A percentile compares a stretch with the other conserved stretches of the same genome.
These are phyloP conservation scores for Populus deltoides DNA, from an alignment of 345 rosid genomes.

Conservation along the genomic window DNA sequence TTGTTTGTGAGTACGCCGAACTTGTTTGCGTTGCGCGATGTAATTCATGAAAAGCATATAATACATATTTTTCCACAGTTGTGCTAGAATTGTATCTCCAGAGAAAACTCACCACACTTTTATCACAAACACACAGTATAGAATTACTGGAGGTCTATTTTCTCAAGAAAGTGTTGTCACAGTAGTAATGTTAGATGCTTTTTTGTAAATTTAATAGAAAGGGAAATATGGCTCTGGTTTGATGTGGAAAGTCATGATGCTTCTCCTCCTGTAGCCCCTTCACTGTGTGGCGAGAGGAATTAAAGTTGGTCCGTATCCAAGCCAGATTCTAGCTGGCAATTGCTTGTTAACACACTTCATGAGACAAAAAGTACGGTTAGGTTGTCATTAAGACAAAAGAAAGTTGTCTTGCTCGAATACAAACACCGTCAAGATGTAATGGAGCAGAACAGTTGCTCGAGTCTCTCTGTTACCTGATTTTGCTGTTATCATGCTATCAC, in stretches of 20 bases:
- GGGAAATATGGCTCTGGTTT: not conserved
- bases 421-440: not conserved
- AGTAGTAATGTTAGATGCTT: not conserved
- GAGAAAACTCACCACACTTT: no score
- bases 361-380: not conserved
- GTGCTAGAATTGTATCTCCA: no score
- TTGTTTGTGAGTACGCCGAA: no score
- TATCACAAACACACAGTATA: no score
- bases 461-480: no score
- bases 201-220: not conserved
- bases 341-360: not conserved
- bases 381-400: not conserved
- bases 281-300: not conserved
- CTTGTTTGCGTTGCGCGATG: no score
- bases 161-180: not conserved
- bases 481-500: not conserved
- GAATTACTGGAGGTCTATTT: not conserved
- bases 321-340: not conserved
- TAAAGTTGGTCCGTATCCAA: not conserved
- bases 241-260: not conserved
- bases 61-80: no score
- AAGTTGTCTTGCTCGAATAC: not conserved
- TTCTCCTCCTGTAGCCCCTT: not conserved
- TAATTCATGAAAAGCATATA: no score
- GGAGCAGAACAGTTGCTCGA: not conserved